phyloP scores from a whole-genome alignment of 306 rosid genomes.

The Ceratonia siliqua region DNA sequence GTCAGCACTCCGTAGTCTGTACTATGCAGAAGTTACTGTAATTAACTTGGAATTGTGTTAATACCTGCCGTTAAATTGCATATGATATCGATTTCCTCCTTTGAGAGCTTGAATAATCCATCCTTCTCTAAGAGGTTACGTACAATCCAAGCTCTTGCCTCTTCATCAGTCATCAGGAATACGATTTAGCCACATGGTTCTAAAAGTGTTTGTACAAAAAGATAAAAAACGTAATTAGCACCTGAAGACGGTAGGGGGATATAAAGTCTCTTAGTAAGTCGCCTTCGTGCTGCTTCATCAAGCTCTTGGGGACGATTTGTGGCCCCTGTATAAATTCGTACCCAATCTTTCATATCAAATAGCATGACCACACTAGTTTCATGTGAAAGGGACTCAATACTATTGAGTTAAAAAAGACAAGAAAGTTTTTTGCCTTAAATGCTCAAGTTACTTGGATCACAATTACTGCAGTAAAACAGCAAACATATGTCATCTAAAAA shows the following conservation, averaged over 20 bases:
- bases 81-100: conserved; percentile 60
- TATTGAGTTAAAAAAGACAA: neutral
- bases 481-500: neutral
- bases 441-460: conserved; percentile 14
- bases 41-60: conserved; percentile 15
- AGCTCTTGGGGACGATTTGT: conserved; percentile 94
- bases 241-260: conserved; percentile 87
- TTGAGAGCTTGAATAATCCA: conserved; percentile 61
- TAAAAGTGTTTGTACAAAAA: conserved; percentile 6
- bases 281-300: conserved; percentile 94
- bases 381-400: neutral
- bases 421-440: neutral
- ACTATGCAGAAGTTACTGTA: conserved; percentile 21
- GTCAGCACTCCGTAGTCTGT: neutral
- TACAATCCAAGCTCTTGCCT: conserved; percentile 80
- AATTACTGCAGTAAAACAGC: conserved; percentile 7
- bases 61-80: conserved; percentile 74
- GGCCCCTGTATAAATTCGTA: conserved; percentile 62
- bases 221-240: conserved; percentile 33
- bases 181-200: conserved; percentile 32
- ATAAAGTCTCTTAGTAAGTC: conserved; percentile 81
- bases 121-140: conserved; percentile 73
- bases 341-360: conserved; percentile 13
- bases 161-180: conserved; percentile 39
- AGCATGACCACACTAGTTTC: conserved; percentile 3